Base-by-base conservation (phyloP, 495 filamentous ascomycete genomes). In the Hypoxylon lienhwacheense region DNA sequence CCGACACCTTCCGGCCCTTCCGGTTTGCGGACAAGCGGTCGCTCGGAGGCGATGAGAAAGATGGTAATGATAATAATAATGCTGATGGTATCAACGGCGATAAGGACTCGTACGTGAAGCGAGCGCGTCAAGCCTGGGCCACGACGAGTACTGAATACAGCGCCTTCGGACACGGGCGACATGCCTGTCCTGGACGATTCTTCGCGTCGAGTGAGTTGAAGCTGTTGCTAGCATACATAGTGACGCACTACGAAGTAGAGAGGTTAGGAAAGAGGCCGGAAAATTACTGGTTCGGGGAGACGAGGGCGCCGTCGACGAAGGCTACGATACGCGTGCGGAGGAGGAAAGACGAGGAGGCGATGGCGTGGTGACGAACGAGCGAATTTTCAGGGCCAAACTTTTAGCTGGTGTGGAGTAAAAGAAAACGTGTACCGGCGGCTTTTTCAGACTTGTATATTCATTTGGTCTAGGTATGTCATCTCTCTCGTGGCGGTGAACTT, bases 131-230 rank as follows among this genome's bases (percentile, higher is more conserved):
- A 35, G 56, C 66, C 1, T 70, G 66, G 43, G 58, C 63, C 1
- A 63, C 61, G 0, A 70, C 68, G 14, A 70, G 63, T 58, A 53
- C 43, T 21, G 67, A 71, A 7, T 73, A 62, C 47, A 14, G 60
- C 2, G 60, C 64, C 0, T 74, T 73, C 53, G 72, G 72, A 2
- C 66, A 72, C 45, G 70, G 68, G 4, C 40, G 58, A 0, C 65
- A 69, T 36, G 64, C 69, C 0, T 75, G 75, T 40, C 73, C 73
- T 1, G 74, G 74, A 1, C 62, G 73, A 0, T 75, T 74, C 63
- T 77, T 76, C 55, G 73, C 71, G 3, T 47, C 68, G 4, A 63
- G 47, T 31, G 70, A 72, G 66, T 52, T 77, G 15, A 74, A 75
- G 67, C 43, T 73, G 4, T 64, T 70, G 20, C 41, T 78, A 14